phyloP scores from a whole-genome alignment of 148 eudicot genomes.

The Camellia lanceoleosa region DNA sequence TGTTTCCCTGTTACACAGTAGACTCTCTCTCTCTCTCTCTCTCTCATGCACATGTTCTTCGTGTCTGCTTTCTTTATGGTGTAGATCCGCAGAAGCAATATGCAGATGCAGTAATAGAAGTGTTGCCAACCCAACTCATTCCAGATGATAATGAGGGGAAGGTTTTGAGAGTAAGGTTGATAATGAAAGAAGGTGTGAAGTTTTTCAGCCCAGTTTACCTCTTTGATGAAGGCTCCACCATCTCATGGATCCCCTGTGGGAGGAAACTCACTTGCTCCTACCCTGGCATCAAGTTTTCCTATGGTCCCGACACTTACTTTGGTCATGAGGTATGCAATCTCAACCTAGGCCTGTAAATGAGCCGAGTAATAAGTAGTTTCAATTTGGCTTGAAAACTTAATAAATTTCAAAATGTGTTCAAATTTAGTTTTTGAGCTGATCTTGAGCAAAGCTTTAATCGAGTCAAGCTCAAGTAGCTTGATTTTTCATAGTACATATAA shows the following conservation, averaged over 20 bases:
- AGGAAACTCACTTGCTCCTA: constrained; percentile 94
- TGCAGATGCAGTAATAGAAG: constrained; percentile 96
- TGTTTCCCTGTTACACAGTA: too few relatives aligned
- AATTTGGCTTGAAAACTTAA: too few relatives aligned
- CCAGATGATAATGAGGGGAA: constrained; percentile 92
- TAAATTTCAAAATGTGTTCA: too few relatives aligned
- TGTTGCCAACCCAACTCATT: constrained; percentile 85
- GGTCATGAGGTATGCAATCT: constrained; percentile 57
- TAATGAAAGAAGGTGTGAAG: constrained; percentile 91
- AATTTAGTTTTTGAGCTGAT: too few relatives aligned
- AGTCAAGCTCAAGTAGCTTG: too few relatives aligned
- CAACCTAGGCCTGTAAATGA: neutral
- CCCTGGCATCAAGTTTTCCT: constrained; percentile 92
- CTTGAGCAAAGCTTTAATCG: too few relatives aligned
- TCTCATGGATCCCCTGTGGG: constrained; percentile 96
- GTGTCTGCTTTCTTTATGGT: neutral
- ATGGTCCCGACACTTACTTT: constrained; percentile 85
- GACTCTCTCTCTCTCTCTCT: too few relatives aligned
- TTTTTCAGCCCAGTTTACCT: constrained; percentile 87
- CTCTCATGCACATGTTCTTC: neutral
- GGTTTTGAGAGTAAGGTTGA: constrained; percentile 84
- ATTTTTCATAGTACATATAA: too few relatives aligned
- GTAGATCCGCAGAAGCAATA: constrained; percentile 95
- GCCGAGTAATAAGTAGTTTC: too few relatives aligned
- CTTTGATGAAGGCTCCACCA: constrained; percentile 95